Conservation (phyloP, 2,329 filamentous ascomycete genomes). For the Cytospora mali region DNA sequence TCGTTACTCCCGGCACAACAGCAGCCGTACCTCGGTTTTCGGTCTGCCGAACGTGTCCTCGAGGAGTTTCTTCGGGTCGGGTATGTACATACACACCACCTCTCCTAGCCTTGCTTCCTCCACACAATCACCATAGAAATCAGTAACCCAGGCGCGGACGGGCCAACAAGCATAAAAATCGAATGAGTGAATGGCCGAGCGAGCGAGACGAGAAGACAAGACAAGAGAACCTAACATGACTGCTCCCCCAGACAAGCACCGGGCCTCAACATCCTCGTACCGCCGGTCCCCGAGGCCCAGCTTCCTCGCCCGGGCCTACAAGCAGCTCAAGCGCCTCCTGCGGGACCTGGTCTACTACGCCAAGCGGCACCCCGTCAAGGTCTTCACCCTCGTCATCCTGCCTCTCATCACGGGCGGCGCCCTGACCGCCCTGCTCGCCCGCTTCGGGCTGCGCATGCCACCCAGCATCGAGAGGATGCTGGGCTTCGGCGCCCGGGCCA, state of each 20-base stretch:
- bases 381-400: slow-evolving; percentile 84
- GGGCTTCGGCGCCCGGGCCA: slow-evolving; percentile 54
- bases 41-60: slow-evolving; percentile 48
- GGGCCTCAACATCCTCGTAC: slow-evolving; percentile 60
- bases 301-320: slow-evolving; percentile 74
- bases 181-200: no score
- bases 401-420: slow-evolving; percentile 85
- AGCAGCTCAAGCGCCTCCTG: slow-evolving; percentile 76
- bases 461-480: slow-evolving; percentile 61
- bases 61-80: slow-evolving; percentile 50
- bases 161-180: neutral
- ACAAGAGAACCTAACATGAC: neutral
- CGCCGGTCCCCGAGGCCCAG: slow-evolving; percentile 79
- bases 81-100: slow-evolving; percentile 37
- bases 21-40: slow-evolving; percentile 51
- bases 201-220: no score
- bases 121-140: slow-evolving; percentile 32
- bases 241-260: slow-evolving; percentile 45
- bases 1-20: slow-evolving; percentile 37
- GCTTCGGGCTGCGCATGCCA: slow-evolving; percentile 80
- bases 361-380: slow-evolving; percentile 81
- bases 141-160: neutral
- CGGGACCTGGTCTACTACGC: slow-evolving; percentile 82
- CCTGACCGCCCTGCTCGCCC: slow-evolving; percentile 73
- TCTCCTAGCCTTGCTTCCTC: neutral